Evolutionary conservation across 2,329 filamentous ascomycete species (phyloP).

Genomic region (Fusarium pseudograminearum): DNA sequence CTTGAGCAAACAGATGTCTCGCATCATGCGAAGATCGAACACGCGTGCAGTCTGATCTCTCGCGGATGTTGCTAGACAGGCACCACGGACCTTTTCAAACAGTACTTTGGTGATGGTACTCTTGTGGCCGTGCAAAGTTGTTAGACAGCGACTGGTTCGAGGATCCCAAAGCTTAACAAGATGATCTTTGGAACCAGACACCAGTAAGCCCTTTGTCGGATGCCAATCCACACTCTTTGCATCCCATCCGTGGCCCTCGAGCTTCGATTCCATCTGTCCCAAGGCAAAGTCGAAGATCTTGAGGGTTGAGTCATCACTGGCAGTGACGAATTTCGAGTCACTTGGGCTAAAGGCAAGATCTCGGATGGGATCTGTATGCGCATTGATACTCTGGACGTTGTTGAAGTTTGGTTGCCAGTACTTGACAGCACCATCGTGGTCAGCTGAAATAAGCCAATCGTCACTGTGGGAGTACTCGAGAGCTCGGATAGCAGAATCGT

Average conservation of each 20-base stretch:
- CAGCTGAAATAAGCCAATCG: constrained; percentile 96
- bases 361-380: constrained; percentile 88
- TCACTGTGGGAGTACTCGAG: constrained; percentile 93
- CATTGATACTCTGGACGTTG: constrained; percentile 94
- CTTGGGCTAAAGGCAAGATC: constrained; percentile 94
- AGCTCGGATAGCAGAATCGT: constrained; percentile 87
- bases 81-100: constrained; percentile 87
- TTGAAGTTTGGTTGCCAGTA: constrained; percentile 99
- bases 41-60: constrained; percentile 92
- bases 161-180: constrained; percentile 98
- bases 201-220: constrained; percentile 90
- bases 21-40: constrained; percentile 98
- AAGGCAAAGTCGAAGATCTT: constrained; percentile 97
- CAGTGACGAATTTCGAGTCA: constrained; percentile 95
- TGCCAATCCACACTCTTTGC: constrained; percentile 98
- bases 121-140: constrained; percentile 95
- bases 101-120: constrained; percentile 94
- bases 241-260: constrained; percentile 98
- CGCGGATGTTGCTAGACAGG: constrained; percentile 90
- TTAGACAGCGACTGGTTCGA: constrained; percentile 88
- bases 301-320: constrained; percentile 90
- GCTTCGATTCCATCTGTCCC: constrained; percentile 82
- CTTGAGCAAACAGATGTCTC: constrained; percentile 91
- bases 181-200: constrained; percentile 97
- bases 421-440: constrained; percentile 95